Evolutionary conservation across 1,139 yeast genomes (phyloP).

Genomic region (Kazachstania sp.): DNA sequence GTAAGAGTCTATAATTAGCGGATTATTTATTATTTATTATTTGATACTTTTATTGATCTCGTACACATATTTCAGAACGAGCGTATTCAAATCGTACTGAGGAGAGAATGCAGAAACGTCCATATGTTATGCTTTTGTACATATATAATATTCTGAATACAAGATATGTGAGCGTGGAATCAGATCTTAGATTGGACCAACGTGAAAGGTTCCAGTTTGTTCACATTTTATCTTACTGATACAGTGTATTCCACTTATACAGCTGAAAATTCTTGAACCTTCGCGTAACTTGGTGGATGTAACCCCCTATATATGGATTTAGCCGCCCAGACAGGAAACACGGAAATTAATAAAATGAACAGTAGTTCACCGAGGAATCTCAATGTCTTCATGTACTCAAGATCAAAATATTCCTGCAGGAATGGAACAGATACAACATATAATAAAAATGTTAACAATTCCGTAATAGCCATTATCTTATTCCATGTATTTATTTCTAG

Average conservation of each 20-base stretch:
- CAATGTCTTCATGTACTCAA: slow-evolving; percentile 50
- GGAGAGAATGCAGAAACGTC: no score
- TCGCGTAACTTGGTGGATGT: slow-evolving; percentile 96
- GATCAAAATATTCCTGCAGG: slow-evolving; percentile 73
- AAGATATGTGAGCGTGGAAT: no score
- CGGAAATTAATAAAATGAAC: slow-evolving; percentile 57
- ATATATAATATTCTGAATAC: no score
- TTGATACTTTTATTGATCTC: neutral
- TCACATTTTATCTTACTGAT: no score
- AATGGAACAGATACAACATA: slow-evolving; percentile 75
- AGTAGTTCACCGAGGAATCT: slow-evolving; percentile 62
- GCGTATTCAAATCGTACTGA: no score
- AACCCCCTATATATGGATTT: slow-evolving; percentile 65
- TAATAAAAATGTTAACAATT: slow-evolving; percentile 57
- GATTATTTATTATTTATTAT: neutral
- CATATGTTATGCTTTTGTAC: no score
- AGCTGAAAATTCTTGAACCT: slow-evolving; percentile 56
- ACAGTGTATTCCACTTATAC: slow-evolving; percentile 11
- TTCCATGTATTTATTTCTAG: slow-evolving; percentile 89
- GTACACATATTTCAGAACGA: no score
- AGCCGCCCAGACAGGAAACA: slow-evolving; percentile 84
- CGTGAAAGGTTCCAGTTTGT: no score
- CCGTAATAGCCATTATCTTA: slow-evolving; percentile 63
- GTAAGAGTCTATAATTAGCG: neutral
- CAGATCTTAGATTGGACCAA: no score